Base-by-base conservation (phyloP, 257 asterid species). In the Voacanga thouarsii region DNA sequence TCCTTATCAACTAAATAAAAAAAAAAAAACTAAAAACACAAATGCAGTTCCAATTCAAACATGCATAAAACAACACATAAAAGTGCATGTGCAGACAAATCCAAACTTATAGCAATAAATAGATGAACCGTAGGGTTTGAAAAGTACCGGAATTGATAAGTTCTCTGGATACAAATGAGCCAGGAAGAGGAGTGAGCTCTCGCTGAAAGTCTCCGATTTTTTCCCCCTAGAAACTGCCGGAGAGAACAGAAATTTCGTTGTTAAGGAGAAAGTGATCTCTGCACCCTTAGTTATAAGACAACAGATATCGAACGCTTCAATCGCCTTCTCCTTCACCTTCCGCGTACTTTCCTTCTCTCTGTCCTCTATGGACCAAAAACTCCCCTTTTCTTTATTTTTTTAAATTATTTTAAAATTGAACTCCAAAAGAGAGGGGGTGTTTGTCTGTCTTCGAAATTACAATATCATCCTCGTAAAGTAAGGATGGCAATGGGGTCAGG, bases 321-420 rank as follows among this genome's bases (percentile, higher is more conserved):
- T 24, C 75, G 75, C 79, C 37, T 53, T n/a, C 47, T 41, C 37
- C 47, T 26, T 53, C 41, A 33, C 68, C 71, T 74, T 78, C 83
- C 56, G 56, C 74, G 79, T 79, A 30, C 75, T 75, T 80, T 79
- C 82, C 21, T 49, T 6, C 37, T 3, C 69, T 50, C n/a, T n/a
- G n/a, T n/a, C 45, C 44, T 26, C 18, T 43, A 63, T 21, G 15
- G 8, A 37, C 55, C 21, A 23, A 53, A 18, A 41, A 5, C 9
- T 2, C n/a, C n/a, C 14, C 33, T 61, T 19, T 53, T 10, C 19
- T 26, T n/a, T 24, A n/a, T n/a, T 24, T 19, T 39, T 43, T 33
- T 12, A 6, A 37, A 33, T 6, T 16, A 41, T 12, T 56, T 7
- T 11, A 10, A 37, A 24, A 33, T 37, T 68, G 39, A 47, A 11